Evolutionary conservation across 768 basidiomycete genomes (phyloP).

Genomic region (Leucocoprinus birnbaumii): DNA sequence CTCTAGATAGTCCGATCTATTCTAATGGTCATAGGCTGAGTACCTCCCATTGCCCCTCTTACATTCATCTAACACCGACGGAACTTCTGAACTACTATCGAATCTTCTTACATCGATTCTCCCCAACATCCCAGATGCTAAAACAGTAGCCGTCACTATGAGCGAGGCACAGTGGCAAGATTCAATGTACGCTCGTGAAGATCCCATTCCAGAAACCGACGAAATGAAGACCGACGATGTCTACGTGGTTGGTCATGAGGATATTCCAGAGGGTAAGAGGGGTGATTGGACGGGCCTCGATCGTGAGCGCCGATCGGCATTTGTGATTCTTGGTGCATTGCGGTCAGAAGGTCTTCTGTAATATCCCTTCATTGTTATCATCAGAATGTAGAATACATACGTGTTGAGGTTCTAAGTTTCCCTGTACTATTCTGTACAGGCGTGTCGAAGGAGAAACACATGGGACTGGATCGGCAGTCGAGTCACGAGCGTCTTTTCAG

Average conservation of each 20-base stretch:
- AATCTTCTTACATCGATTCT: constrained; percentile 73
- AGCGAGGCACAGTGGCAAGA: constrained; percentile 81
- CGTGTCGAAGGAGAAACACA: not conserved
- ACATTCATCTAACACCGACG: constrained; percentile 59
- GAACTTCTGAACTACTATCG: constrained; percentile 70
- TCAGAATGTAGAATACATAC: not conserved
- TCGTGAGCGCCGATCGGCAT: constrained; percentile 77
- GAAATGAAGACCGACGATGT: constrained; percentile 41
- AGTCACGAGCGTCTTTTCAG: not conserved
- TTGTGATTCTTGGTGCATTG: constrained; percentile 74
- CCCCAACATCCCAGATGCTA: constrained; percentile 70
- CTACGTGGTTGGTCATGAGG: constrained; percentile 61
- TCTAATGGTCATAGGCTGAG: constrained; percentile 55
- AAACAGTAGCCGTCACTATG: constrained; percentile 74
- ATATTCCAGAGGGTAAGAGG: constrained; percentile 40
- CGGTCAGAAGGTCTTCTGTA: constrained; percentile 67
- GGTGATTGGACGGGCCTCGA: constrained; percentile 80
- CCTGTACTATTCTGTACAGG: too few species aligned
- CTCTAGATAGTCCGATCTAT: constrained; percentile 1
- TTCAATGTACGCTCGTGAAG: constrained; percentile 72
- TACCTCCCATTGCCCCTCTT: constrained; percentile 76
- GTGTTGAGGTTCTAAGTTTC: too few species aligned
- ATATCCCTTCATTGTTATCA: not conserved
- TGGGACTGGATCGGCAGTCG: not conserved
- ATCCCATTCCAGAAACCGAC: constrained; percentile 20